Percentiles rank a stretch among this genome's conserved stretches.
Conservation (phyloP, 2,329 filamentous ascomycete species). For the Penicillium concentricum region DNA sequence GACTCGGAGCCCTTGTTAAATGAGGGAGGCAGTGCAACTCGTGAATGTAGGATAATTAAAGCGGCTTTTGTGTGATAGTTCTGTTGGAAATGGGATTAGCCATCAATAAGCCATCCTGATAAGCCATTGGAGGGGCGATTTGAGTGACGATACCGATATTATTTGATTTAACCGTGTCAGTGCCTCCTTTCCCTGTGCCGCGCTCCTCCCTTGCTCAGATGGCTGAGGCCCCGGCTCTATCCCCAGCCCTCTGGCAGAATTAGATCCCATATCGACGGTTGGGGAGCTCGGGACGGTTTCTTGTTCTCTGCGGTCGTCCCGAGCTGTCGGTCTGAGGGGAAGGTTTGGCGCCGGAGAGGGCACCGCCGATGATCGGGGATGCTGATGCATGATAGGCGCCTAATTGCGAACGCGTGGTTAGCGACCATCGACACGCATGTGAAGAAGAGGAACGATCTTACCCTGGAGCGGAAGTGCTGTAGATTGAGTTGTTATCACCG, state of each 20-base stretch:
- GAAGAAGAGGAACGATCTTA: constrained; percentile 8
- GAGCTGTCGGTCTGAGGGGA: constrained; percentile 68
- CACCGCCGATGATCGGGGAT: constrained; percentile 69
- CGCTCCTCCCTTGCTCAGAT: constrained; percentile 40
- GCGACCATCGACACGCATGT: background rate
- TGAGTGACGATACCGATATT: constrained; percentile 65
- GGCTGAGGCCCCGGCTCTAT: constrained; percentile 51
- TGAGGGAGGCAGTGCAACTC: constrained; percentile 65
- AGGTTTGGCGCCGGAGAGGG: constrained; percentile 67
- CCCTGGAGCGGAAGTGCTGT: constrained; percentile 14
- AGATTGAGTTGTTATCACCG: constrained; percentile 18
- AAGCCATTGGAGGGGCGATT: background rate
- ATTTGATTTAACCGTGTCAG: constrained; percentile 87
- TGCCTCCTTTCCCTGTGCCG: constrained; percentile 62
- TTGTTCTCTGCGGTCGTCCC: constrained; percentile 73
- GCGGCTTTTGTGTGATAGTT: constrained; percentile 91
- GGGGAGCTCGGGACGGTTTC: constrained; percentile 55
- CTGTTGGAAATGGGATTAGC: constrained; percentile 47
- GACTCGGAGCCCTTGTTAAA: constrained; percentile 56
- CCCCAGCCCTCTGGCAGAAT: constrained; percentile 51
- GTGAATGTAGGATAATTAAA: constrained; percentile 76
- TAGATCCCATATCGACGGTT: constrained; percentile 51
- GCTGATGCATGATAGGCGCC: constrained; percentile 74
- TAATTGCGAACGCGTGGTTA: constrained; percentile 1
- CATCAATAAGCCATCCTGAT: constrained; percentile 23